Evolutionary conservation across 257 asterid genomes (phyloP).

Genomic region (Orobanche coerulescens): DNA sequence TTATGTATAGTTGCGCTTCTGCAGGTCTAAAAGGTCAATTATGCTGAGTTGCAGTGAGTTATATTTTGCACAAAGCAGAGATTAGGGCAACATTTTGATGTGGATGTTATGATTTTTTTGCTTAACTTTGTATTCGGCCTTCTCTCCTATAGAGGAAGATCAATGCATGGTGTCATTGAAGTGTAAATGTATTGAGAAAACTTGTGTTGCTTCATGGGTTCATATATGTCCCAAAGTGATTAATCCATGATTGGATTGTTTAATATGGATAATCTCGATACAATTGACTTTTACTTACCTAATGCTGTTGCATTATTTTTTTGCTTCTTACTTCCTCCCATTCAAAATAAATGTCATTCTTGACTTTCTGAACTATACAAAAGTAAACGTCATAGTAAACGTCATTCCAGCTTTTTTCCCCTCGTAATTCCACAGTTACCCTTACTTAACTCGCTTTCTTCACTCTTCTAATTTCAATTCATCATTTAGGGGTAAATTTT

Average conservation of each 20-base stretch:
- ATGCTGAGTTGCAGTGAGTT: not conserved
- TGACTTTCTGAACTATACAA: no score
- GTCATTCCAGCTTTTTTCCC: no score
- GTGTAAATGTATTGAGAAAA: conserved; percentile 3
- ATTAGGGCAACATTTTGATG: not conserved
- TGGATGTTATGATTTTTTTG: conserved; percentile 4
- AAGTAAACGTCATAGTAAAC: no score
- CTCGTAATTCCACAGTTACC: no score
- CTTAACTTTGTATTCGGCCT: not conserved
- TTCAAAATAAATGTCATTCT: no score
- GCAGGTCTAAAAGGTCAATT: not conserved
- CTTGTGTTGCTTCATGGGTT: not conserved
- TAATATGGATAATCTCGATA: not conserved
- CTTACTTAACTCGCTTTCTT: no score
- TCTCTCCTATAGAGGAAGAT: not conserved
- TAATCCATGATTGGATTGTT: not conserved
- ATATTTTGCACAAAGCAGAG: conserved; percentile 14
- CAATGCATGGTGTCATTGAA: not conserved
- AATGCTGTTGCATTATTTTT: conserved; percentile 12
- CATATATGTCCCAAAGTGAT: not conserved
- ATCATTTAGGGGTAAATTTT: no score
- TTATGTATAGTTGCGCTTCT: not conserved
- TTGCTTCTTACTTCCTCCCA: conserved; percentile 27
- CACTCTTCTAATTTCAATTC: no score
- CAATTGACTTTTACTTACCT: conserved; percentile 9